These are phyloP conservation scores for Gossypium arboreum DNA, from an alignment of 345 rosid species.

Conservation along the genomic window DNA sequence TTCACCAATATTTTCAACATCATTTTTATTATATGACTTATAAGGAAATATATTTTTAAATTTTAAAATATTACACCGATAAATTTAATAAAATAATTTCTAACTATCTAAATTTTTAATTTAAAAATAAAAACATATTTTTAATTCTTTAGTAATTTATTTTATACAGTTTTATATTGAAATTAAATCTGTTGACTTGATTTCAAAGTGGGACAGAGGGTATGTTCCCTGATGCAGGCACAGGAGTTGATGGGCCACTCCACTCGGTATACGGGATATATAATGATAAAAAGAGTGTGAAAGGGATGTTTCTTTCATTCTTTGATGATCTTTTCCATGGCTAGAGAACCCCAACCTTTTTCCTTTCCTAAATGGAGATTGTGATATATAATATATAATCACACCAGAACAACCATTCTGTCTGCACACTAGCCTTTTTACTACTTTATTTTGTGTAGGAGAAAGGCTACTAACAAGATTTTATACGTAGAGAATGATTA, in stretches of 20 bases:
- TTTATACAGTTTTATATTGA: not conserved
- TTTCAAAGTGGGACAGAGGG: not conserved
- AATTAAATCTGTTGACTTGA: not conserved
- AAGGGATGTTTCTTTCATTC: constrained; percentile 28
- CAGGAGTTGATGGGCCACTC: not conserved
- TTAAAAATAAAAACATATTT: too few species aligned
- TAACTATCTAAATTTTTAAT: too few species aligned
- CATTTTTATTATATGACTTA: too few species aligned
- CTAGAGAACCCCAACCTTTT: not conserved
- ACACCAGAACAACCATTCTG: constrained; percentile 22
- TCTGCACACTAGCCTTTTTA: not conserved
- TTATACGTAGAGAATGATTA: too few species aligned
- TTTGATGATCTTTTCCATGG: not conserved
- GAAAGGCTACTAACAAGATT: too few species aligned
- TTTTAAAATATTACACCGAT: too few species aligned
- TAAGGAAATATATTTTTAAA: too few species aligned
- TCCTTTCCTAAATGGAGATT: not conserved
- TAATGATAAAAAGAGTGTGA: constrained; percentile 31
- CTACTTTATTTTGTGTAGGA: not conserved
- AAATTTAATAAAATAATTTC: too few species aligned
- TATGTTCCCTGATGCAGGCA: not conserved
- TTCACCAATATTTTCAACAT: too few species aligned
- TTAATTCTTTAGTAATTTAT: too few species aligned
- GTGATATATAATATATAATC: not conserved
- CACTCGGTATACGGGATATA: not conserved